Base-by-base conservation (phyloP, 140 eudicot genomes). In the Senecio squalidus region DNA sequence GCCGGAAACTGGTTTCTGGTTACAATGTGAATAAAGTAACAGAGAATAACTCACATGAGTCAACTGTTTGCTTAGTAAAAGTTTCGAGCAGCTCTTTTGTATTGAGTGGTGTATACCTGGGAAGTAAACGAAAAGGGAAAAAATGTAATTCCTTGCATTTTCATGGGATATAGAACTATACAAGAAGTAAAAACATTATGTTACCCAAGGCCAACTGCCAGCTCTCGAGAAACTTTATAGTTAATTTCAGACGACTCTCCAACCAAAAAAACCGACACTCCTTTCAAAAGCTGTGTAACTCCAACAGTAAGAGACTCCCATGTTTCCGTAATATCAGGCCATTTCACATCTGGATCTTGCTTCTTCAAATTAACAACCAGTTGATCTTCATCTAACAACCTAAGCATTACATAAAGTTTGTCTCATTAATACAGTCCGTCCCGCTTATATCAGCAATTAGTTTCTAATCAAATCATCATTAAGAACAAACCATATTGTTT, bases 131-230 rank as follows among this genome's bases (percentile, higher is more conserved):
- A 31, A 36, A 62, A 31, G 38, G 17, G 38, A 3, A 59, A 66
- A 23, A 14, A 15, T 17, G 30, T 44, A 50, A 39, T 36, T 68
- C 4, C 7, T 10, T 9, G 1, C 5, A 30, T 30, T 9, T 9
- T 30, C 36, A 30, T 4, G 36, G 5, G 36, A 9, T 30, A 30
- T 6, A 30, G 9, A 33, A 9, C 39, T 6, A n/a, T n/a, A n/a
- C n/a, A 33, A 33, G 10, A 33, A 33, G 39, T 33, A 33, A 9
- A 33, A 33, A 13, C 39, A 33, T 6, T 30, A 57, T 22, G 76
- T 9, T 77, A 92, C 98, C 98, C 89, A 14, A 92, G 90, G 66
- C 96, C 98, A 64, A 88, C 93, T 0, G 96, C 98, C 23, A 92
- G 74, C 67, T 87, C 98, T 64, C 78, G 69, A 51, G 98, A 87